A percentile compares a stretch with the other conserved stretches of the same genome.
Conservation (phyloP, 2,329 filamentous ascomycete species). For the Lasiodiplodia citricola region DNA sequence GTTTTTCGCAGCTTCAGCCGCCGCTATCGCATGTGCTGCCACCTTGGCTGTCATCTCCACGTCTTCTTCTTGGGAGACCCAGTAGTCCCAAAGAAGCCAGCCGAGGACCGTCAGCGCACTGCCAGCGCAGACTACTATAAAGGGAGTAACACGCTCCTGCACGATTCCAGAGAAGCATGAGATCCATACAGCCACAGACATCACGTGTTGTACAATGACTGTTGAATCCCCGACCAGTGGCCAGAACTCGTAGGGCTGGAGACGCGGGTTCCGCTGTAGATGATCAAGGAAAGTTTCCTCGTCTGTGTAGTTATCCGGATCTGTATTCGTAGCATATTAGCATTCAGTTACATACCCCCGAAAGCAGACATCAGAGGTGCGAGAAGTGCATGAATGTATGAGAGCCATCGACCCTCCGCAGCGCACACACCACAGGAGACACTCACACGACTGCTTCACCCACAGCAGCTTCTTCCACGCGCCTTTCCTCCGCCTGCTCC, state of each 20-base stretch:
- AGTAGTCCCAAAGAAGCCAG: conserved; percentile 91
- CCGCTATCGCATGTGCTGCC: conserved; percentile 31
- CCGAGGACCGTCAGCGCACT: conserved; percentile 82
- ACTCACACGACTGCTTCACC: conserved; percentile 92
- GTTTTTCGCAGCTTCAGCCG: conserved; percentile 12
- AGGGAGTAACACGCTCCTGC: conserved; percentile 82
- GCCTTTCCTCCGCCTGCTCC: conserved; percentile 71
- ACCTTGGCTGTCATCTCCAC: conserved; percentile 41
- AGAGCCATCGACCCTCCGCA: background rate
- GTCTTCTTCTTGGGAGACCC: conserved; percentile 76
- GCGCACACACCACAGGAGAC: background rate
- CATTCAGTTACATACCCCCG: background rate
- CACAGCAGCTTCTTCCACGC: conserved; percentile 96
- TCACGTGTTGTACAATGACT: conserved; percentile 96
- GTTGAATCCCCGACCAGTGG: conserved; percentile 92
- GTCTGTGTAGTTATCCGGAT: conserved; percentile 99
- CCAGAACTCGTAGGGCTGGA: conserved; percentile 98
- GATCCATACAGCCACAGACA: conserved; percentile 91
- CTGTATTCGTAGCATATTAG: conserved; percentile 52
- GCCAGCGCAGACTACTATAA: conserved; percentile 86
- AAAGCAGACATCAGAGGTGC: background rate
- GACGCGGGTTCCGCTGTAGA: conserved; percentile 88
- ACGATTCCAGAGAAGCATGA: conserved; percentile 93
- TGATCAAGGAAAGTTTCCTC: conserved; percentile 96
- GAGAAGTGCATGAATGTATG: background rate